Evolutionary conservation across 208 protist species (phyloP), one percentile per base, ranked within the genome.

Genomic region (Leishmania aethiopica): DNA sequence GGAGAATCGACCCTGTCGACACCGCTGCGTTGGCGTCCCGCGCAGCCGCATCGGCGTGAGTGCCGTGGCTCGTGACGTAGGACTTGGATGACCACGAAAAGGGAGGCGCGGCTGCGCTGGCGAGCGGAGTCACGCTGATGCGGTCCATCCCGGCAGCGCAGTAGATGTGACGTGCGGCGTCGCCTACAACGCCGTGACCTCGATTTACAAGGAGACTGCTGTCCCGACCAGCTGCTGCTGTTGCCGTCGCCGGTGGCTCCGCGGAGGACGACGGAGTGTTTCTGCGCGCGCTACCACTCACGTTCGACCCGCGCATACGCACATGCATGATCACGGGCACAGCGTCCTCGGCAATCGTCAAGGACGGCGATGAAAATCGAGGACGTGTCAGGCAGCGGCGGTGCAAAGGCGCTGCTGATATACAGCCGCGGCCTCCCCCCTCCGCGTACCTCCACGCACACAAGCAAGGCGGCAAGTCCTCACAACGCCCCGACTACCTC

Each of bases 61-160:
- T 64, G 73, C 47, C 25, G 73, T 77, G 47, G 32, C 35, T 22
- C 51, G 32, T 32, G 28, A 40, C n/a, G 73, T 25, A 77, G 32
- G 73, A 37, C 73, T 77, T 77, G n/a, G 73, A 25, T 32, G 45
- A 17, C 73, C 73, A 77, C 51, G 73, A 6, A 13, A 77, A 62
- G 35, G 73, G 47, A 13, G 73, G 51, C 53, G 35, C 35, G 51
- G 15, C 73, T 13, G 73, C 53, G 53, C 51, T 42, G 73, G n/a
- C 53, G 73, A 47, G 13, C 73, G 1, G 51, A 35, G 73, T 47
- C 35, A 64, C 53, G 25, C 45, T 28, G 6, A n/a, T 17, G 32
- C 53, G 73, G 32, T 62, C 35, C 35, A 45, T 62, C 47, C 5
- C 51, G 35, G 51, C 73, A 57, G 73, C 73, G 51, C 45, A 77